phyloP scores from a whole-genome alignment of 202 grass and related monocot genomes.

The Setaria italica region DNA sequence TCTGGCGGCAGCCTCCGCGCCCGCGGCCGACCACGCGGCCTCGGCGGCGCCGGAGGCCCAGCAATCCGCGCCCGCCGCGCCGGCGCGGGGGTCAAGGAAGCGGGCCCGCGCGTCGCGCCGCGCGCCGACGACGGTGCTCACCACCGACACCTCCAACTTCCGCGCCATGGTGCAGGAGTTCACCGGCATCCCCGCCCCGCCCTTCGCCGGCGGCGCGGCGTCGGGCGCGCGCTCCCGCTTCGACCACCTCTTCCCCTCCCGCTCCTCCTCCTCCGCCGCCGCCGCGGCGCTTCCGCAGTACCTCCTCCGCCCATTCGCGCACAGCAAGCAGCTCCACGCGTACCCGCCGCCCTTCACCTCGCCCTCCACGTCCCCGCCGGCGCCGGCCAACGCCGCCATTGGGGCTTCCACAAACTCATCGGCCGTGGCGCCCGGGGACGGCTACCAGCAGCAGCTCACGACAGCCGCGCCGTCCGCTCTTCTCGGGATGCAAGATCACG shows the following conservation, averaged over 20 bases:
- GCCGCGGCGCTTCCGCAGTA: slow-evolving; percentile 33
- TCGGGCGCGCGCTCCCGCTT: slow-evolving; percentile 24
- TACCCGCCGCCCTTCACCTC: neutral
- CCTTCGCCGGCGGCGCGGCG: slow-evolving; percentile 18
- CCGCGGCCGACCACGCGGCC: neutral
- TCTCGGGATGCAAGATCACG: slow-evolving; percentile 43
- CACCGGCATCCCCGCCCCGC: slow-evolving; percentile 75
- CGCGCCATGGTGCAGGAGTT: slow-evolving; percentile 99
- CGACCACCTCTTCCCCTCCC: slow-evolving; percentile 48
- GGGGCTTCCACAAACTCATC: neutral
- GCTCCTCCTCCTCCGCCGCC: slow-evolving; percentile 10
- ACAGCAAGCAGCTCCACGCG: slow-evolving; percentile 28
- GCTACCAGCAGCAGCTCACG: slow-evolving; percentile 34
- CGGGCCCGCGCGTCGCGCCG: slow-evolving; percentile 58
- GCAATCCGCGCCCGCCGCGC: neutral
- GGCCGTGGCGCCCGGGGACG: neutral
- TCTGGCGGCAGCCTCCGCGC: neutral
- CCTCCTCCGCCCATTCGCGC: slow-evolving; percentile 51
- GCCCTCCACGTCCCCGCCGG: neutral
- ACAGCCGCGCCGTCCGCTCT: slow-evolving; percentile 9
- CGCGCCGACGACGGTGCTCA: slow-evolving; percentile 57
- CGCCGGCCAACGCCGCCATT: neutral
- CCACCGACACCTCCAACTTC: slow-evolving; percentile 95
- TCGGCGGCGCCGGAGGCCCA: neutral
- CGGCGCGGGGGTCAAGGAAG: slow-evolving; percentile 51